Evolutionary conservation across 352 stramenopile genomes (phyloP).

Genomic region (Globisporangium uncinulatum): DNA sequence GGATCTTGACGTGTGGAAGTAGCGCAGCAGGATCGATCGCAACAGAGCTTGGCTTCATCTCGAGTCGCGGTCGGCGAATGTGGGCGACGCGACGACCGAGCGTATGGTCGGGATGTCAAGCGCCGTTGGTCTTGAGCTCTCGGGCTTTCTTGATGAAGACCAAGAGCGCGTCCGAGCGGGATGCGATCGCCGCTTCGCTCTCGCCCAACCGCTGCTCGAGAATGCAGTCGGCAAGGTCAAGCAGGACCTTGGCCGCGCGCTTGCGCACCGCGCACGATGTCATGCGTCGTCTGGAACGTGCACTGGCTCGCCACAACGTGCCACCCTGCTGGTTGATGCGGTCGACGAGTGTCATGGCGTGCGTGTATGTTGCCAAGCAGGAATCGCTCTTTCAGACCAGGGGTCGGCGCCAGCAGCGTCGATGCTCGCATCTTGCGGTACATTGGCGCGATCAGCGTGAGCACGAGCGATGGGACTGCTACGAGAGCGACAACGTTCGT

Average conservation of each 20-base stretch:
- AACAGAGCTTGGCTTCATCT: conserved; percentile 42
- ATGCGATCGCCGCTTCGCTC: conserved; percentile 18
- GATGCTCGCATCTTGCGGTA: no score
- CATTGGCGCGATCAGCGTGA: no score
- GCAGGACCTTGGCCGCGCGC: conserved; percentile 16
- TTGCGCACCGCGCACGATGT: conserved; percentile 45
- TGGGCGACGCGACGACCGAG: background rate
- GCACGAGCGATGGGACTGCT: no score
- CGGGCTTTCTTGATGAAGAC: conserved; percentile 46
- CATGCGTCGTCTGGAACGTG: conserved; percentile 46
- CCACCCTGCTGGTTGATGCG: conserved; percentile 7
- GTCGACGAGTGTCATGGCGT: conserved; percentile 24
- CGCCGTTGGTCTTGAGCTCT: conserved; percentile 15
- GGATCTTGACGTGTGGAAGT: conserved; percentile 39
- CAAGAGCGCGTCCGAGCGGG: conserved; percentile 36
- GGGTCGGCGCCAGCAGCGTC: no score
- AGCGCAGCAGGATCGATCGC: conserved; percentile 35
- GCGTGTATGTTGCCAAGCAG: background rate
- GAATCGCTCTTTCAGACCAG: background rate
- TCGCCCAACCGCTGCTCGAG: conserved; percentile 31
- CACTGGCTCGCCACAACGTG: conserved; percentile 39
- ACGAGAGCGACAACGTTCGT: background rate
- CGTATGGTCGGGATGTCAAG: background rate
- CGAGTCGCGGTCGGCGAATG: background rate
- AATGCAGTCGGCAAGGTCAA: conserved; percentile 33